Conservation (phyloP, 176 grass and related monocot species). For the Oropetium thomaeum region DNA sequence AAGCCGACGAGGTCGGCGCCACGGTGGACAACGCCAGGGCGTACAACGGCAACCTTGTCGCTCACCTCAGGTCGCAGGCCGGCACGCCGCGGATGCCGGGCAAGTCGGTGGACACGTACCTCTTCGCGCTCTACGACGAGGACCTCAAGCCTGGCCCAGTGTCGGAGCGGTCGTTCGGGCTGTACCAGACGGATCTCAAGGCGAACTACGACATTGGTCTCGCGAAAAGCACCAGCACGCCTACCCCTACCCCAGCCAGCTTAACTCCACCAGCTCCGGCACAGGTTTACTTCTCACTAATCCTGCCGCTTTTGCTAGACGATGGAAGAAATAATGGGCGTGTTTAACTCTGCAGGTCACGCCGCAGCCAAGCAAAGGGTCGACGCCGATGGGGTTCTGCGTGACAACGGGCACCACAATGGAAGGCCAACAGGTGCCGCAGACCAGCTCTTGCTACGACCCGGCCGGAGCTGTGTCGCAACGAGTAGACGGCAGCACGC, state of each 20-base stretch:
- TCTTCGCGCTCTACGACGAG: constrained; percentile 99
- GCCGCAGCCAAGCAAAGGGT: not conserved
- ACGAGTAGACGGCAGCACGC: not conserved
- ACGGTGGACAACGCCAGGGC: constrained; percentile 79
- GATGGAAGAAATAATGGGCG: not conserved
- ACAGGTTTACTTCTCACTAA: constrained; percentile 20
- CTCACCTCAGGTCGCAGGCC: constrained; percentile 61
- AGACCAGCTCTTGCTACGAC: constrained; percentile 34
- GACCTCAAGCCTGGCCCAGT: constrained; percentile 82
- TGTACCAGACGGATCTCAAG: constrained; percentile 71
- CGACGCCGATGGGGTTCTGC: constrained; percentile 34
- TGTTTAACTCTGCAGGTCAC: constrained; percentile 11
- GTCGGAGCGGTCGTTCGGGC: constrained; percentile 85
- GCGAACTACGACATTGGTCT: constrained; percentile 81
- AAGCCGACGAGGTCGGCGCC: constrained; percentile 63
- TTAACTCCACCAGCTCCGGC: constrained; percentile 23
- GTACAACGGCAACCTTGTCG: constrained; percentile 82
- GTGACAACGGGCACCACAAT: constrained; percentile 36
- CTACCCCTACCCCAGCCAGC: not conserved
- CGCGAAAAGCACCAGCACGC: constrained; percentile 30
- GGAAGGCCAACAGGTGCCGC: constrained; percentile 32
- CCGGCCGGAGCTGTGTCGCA: constrained; percentile 24
- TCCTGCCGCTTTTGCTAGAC: not conserved
- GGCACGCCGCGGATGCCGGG: constrained; percentile 81
- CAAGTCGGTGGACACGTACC: constrained; percentile 81